Conservation (phyloP, 257 asterid genomes). For the Przewalskia tangutica region DNA sequence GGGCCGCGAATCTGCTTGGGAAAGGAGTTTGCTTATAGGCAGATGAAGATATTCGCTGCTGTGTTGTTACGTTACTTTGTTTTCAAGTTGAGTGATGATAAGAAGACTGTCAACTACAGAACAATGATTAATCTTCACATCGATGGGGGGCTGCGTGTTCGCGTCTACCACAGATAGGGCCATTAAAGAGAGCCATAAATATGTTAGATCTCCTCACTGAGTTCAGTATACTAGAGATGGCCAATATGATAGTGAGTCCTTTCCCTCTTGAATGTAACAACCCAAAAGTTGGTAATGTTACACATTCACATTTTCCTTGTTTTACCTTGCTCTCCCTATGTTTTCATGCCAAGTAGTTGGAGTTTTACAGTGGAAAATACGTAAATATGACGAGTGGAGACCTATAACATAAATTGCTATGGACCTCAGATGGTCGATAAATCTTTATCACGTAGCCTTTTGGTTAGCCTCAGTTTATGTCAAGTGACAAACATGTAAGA, state of each 20-base stretch:
- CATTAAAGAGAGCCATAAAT: background rate
- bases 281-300: background rate
- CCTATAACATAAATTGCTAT: background rate
- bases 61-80: slow-evolving; percentile 31
- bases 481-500: background rate
- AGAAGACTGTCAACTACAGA: slow-evolving; percentile 28
- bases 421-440: background rate
- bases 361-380: background rate
- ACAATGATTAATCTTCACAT: slow-evolving; percentile 48
- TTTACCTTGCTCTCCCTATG: background rate
- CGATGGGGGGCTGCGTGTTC: slow-evolving; percentile 33
- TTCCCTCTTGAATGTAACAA: background rate
- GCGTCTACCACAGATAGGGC: slow-evolving; percentile 5
- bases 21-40: slow-evolving; percentile 55
- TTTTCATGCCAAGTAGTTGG: background rate
- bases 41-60: slow-evolving; percentile 52
- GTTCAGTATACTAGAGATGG: background rate
- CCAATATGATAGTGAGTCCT: background rate
- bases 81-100: slow-evolving; percentile 35
- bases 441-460: background rate
- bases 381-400: background rate
- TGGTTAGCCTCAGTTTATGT: background rate
- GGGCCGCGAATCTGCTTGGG: slow-evolving; percentile 53
- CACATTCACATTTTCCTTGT: background rate
- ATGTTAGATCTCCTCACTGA: background rate